Percentiles rank a stretch among this genome's conserved stretches.
Evolutionary conservation across 352 stramenopile species (phyloP).

Genomic region (Phytophthora quininea): DNA sequence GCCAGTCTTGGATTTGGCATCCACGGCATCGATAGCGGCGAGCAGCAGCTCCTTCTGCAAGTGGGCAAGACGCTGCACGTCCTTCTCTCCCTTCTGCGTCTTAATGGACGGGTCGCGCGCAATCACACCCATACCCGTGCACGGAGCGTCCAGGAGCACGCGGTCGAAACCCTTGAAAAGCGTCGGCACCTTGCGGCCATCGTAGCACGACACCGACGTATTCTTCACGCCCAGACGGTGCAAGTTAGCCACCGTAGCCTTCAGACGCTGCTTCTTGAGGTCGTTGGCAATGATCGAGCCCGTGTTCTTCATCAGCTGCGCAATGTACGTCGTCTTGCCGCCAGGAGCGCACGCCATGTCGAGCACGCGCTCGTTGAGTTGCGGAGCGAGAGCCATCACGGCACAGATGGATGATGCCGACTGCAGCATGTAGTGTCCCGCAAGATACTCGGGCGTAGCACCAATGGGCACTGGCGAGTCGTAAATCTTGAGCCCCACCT

Average conservation of each 20-base stretch:
- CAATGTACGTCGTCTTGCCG: conserved; percentile 99
- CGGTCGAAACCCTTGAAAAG: conserved; percentile 97
- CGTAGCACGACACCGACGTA: conserved; percentile 97
- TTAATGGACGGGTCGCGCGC: conserved; percentile 98
- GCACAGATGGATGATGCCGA: conserved; percentile 98
- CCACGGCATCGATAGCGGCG: conserved; percentile 98
- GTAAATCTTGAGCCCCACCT: conserved; percentile 99
- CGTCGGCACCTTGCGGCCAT: conserved; percentile 93
- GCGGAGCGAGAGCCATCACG: conserved; percentile 97
- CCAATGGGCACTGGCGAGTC: conserved; percentile 98
- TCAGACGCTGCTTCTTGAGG: conserved; percentile 96
- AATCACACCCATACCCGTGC: conserved; percentile 98
- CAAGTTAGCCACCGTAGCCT: conserved; percentile 98
- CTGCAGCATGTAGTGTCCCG: conserved; percentile 99
- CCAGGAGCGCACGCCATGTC: conserved; percentile 99
- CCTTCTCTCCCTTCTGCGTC: conserved; percentile 96
- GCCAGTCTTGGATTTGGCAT: conserved; percentile 95
- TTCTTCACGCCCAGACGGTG: conserved; percentile 99
- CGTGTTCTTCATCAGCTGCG: conserved; percentile 99
- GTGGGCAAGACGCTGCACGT: conserved; percentile 91
- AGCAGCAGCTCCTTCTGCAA: conserved; percentile 99
- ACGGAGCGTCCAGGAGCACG: conserved; percentile 98
- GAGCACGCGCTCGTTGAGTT: conserved; percentile 97
- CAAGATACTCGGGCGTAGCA: conserved; percentile 99
- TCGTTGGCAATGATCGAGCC: conserved; percentile 99